Evolutionary conservation across 495 filamentous ascomycete genomes (phyloP).

Genomic region (Friedmanniomyces endolithicus): DNA sequence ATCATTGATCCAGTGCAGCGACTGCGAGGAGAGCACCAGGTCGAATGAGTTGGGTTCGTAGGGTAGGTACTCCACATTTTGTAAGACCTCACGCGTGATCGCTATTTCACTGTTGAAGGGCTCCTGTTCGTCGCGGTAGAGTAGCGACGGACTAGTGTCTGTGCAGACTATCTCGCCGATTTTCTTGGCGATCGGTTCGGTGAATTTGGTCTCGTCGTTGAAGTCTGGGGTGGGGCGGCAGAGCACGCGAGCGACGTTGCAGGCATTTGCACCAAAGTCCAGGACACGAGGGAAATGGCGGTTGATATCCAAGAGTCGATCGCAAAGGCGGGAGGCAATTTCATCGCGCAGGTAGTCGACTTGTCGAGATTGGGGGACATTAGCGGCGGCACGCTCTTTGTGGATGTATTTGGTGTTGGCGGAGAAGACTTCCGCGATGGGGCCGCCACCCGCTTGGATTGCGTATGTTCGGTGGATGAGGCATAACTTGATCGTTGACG

Average conservation of each 20-base stretch:
- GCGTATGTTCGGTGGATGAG: slow-evolving; percentile 46
- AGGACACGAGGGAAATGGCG: slow-evolving; percentile 72
- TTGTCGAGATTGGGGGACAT: slow-evolving; percentile 58
- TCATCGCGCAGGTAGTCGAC: slow-evolving; percentile 91
- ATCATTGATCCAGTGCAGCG: slow-evolving; percentile 97
- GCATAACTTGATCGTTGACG: neutral
- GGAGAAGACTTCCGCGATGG: slow-evolving; percentile 84
- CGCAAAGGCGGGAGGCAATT: slow-evolving; percentile 71
- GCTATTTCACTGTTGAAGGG: slow-evolving; percentile 62
- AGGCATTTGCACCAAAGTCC: slow-evolving; percentile 89
- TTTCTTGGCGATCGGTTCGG: slow-evolving; percentile 51
- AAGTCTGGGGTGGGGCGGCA: slow-evolving; percentile 51
- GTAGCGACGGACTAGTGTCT: slow-evolving; percentile 63
- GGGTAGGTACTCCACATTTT: slow-evolving; percentile 58
- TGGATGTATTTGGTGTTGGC: slow-evolving; percentile 74
- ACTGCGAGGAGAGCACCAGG: slow-evolving; percentile 73
- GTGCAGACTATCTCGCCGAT: slow-evolving; percentile 63
- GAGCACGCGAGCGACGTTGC: slow-evolving; percentile 77
- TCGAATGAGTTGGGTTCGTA: slow-evolving; percentile 72
- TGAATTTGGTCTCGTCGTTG: slow-evolving; percentile 35
- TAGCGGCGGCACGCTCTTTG: slow-evolving; percentile 66
- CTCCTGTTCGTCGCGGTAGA: slow-evolving; percentile 68
- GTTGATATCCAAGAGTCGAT: slow-evolving; percentile 88
- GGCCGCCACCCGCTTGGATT: slow-evolving; percentile 58
- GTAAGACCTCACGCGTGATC: slow-evolving; percentile 58